phyloP scores from a whole-genome alignment of 1,139 yeast species.

The Trichomonascaceae sp. region DNA sequence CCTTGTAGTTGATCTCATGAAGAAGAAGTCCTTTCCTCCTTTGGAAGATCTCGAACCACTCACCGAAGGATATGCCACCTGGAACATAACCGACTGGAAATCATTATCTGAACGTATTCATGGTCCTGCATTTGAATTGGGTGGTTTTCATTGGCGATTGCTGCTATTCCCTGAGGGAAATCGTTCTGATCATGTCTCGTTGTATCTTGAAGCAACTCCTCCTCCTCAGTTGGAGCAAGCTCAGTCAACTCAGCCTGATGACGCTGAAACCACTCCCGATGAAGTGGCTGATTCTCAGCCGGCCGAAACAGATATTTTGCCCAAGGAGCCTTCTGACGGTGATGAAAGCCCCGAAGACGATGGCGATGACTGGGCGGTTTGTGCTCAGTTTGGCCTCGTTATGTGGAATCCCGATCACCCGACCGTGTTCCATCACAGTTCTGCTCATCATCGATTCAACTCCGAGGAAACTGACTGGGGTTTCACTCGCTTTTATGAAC shows the following conservation, averaged over 20 bases:
- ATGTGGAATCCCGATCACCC: constrained; percentile 79
- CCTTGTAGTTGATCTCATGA: constrained; percentile 25
- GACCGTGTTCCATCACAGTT: constrained; percentile 48
- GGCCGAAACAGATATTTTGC: constrained; percentile 3
- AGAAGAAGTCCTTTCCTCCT: constrained; percentile 25
- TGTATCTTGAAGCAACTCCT: constrained; percentile 32
- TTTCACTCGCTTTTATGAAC: constrained; percentile 67
- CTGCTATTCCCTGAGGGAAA: constrained; percentile 66
- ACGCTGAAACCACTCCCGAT: background rate
- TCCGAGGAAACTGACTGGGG: constrained; percentile 91
- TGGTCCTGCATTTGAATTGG: constrained; percentile 54
- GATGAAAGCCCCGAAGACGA: constrained; percentile 15
- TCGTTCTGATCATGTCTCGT: constrained; percentile 28
- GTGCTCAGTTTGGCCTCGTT: constrained; percentile 86
- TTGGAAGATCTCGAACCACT: constrained; percentile 35
- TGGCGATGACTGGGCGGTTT: constrained; percentile 62
- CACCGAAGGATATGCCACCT: constrained; percentile 45
- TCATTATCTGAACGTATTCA: constrained; percentile 39
- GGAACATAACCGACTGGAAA: constrained; percentile 71
- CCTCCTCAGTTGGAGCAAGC: constrained; percentile 5
- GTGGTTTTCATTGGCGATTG: constrained; percentile 67
- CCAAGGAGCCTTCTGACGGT: constrained; percentile 19
- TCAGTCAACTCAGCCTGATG: background rate
- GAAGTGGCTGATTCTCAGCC: constrained; percentile 1
- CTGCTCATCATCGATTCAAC: constrained; percentile 77